Base-by-base conservation (phyloP, 192 early-diverging fungal genomes). In the Coemansia sp. region DNA sequence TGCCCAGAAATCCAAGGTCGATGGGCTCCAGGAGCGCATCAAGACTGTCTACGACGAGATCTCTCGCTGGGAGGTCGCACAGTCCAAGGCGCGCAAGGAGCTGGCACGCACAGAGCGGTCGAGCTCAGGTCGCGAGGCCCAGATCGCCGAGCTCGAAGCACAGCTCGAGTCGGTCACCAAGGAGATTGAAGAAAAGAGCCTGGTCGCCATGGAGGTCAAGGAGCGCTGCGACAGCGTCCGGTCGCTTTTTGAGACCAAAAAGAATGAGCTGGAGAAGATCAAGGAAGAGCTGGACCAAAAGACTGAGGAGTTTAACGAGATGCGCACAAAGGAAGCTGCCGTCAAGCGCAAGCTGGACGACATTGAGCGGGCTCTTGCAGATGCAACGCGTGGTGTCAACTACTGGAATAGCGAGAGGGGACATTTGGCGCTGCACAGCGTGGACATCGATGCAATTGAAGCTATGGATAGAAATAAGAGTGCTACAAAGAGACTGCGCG, bases 1-100 rank as follows among this genome's bases (percentile, higher is more conserved):
- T 37, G 65, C 81, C 4, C 95, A 99, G 68, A 91, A 90, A 43
- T 80, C 85, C 34, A 87, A 83, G 20, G 89, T 93, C 9, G 90
- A 94, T 44, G 82, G 84, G 13, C 58, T 97, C 34, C 67, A 75
- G 20, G 86, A 93, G 35, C 84, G 88, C 44, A 88, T 97, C 45
- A 84, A 81, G 38, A 64, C 66, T 0, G 53, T 81, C 4, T 80
- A 84, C 42, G 81, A 88, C 18, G 79, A 81, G 46, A 75, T 89
- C 8, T 88, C 87, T 2, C 90, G 90, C 40, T 72, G 82, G 51
- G 79, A 79, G 30, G 86, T 87, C 5, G 79, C 85, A 19, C 86
- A 91, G 42, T 66, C 83, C 25, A 85, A 89, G 33, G 72, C 87
- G 1, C 81, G 85, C 46, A 95, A 92, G 65, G 82, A 85, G 40